Evolutionary conservation across 371 early-diverging fungal genomes (phyloP).

Genomic region (Syncephalastrum sp.): DNA sequence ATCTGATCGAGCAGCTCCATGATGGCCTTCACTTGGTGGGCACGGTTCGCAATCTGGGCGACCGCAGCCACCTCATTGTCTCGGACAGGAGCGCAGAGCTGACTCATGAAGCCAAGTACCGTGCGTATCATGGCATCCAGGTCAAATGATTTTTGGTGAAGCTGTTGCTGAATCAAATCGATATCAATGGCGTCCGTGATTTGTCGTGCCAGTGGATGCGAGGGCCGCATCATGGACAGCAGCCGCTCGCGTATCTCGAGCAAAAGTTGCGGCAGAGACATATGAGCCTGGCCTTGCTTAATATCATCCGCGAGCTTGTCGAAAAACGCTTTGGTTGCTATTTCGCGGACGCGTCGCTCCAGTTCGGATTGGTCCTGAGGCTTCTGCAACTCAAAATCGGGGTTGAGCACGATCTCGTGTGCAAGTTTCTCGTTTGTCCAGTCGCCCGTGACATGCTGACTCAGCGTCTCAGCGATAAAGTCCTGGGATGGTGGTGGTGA

Average conservation of each 20-base stretch:
- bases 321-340: slow-evolving; percentile 67
- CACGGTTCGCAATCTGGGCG: slow-evolving; percentile 17
- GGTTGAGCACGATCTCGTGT: slow-evolving; percentile 78
- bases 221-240: slow-evolving; percentile 32
- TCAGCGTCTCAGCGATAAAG: slow-evolving; percentile 8
- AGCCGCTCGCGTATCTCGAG: slow-evolving; percentile 55
- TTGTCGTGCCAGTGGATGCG: slow-evolving; percentile 26
- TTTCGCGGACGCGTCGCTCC: slow-evolving; percentile 52
- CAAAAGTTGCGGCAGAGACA: slow-evolving; percentile 48
- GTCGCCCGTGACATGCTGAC: no score
- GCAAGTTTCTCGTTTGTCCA: slow-evolving; percentile 68
- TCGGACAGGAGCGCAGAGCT: slow-evolving; percentile 76
- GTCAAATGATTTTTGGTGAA: slow-evolving; percentile 46
- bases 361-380: slow-evolving; percentile 27
- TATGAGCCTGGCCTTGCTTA: slow-evolving; percentile 30
- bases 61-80: slow-evolving; percentile 59
- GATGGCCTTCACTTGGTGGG: slow-evolving; percentile 44
- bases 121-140: slow-evolving; percentile 37
- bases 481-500: background rate
- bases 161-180: slow-evolving; percentile 57
- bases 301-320: slow-evolving; percentile 58
- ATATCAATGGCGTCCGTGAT: slow-evolving; percentile 64
- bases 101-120: slow-evolving; percentile 54
- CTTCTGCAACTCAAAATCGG: slow-evolving; percentile 62
- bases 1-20: slow-evolving; percentile 65